Evolutionary conservation across 2,329 filamentous ascomycete genomes (phyloP).

Genomic region (Aspergillus neoniger): DNA sequence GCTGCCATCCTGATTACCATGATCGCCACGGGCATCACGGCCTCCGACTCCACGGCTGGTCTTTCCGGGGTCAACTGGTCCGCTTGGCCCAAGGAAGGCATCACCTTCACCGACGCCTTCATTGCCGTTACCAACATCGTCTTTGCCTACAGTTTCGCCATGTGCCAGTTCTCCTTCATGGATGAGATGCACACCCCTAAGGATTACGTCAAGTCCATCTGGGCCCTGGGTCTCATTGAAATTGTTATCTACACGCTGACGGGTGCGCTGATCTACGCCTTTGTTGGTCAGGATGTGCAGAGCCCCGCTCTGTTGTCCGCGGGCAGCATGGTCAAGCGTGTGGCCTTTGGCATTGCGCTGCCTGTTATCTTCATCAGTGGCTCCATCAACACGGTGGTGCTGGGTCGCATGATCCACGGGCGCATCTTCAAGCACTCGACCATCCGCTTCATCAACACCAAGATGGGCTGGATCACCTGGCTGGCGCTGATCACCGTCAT

Average conservation of each 20-base stretch:
- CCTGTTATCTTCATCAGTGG: slow-evolving; percentile 42
- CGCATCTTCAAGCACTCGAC: slow-evolving; percentile 36
- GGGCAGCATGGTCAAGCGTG: slow-evolving; percentile 27
- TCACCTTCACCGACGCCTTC: slow-evolving; percentile 38
- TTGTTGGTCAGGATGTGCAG: slow-evolving; percentile 34
- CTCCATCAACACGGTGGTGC: slow-evolving; percentile 39
- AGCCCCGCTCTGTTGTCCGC: slow-evolving; percentile 38
- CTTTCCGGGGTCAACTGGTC: slow-evolving; percentile 32
- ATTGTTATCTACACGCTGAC: slow-evolving; percentile 29
- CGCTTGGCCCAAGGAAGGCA: slow-evolving; percentile 31
- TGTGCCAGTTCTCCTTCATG: slow-evolving; percentile 32
- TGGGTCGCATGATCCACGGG: slow-evolving; percentile 37
- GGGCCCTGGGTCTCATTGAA: slow-evolving; percentile 24
- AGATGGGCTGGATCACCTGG: slow-evolving; percentile 40
- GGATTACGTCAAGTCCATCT: slow-evolving; percentile 30
- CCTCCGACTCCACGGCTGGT: slow-evolving; percentile 26
- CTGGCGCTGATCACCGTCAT: slow-evolving; percentile 45
- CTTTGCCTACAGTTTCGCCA: slow-evolving; percentile 48
- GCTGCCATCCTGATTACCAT: slow-evolving; percentile 40
- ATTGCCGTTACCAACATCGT: slow-evolving; percentile 40
- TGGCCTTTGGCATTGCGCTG: slow-evolving; percentile 38
- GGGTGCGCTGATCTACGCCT: slow-evolving; percentile 34
- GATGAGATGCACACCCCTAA: slow-evolving; percentile 29
- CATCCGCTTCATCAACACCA: slow-evolving; percentile 40
- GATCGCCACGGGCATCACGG: slow-evolving; percentile 36